These are phyloP conservation scores for Oldenlandia corymbosa DNA, from an alignment of 257 asterid genomes.

Conservation along the genomic window DNA sequence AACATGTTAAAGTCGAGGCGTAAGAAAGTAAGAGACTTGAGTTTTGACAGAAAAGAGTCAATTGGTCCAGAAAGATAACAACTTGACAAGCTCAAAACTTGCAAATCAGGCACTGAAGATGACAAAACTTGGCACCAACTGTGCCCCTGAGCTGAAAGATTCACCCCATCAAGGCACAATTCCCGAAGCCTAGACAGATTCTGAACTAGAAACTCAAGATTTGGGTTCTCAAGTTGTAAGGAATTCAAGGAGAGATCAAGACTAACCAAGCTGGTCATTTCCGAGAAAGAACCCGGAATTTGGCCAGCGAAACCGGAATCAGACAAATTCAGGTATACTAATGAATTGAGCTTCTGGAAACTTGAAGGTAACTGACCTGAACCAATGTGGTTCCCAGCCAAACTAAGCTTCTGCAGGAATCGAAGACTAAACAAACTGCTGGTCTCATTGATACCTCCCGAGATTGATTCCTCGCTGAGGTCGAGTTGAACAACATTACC, in stretches of 20 bases:
- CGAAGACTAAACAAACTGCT: constrained; percentile 17
- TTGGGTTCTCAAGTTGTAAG: constrained; percentile 18
- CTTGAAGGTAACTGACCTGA: constrained; percentile 2
- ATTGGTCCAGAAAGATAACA: too few species aligned
- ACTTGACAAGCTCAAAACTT: too few species aligned
- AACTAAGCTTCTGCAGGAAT: constrained; percentile 11
- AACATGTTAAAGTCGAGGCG: constrained; percentile 35
- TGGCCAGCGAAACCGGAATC: too few species aligned
- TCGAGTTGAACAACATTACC: constrained; percentile 41
- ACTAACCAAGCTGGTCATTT: too few species aligned
- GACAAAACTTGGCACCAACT: constrained; percentile 29
- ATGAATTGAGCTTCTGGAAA: constrained; percentile 4
- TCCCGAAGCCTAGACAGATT: constrained; percentile 26
- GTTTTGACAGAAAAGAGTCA: too few species aligned
- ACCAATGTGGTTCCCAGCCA: constrained; percentile 13
- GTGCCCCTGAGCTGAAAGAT: constrained; percentile 26
- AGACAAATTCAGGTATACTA: too few species aligned
- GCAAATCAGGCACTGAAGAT: constrained; percentile 29
- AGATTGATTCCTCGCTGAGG: constrained; percentile 40
- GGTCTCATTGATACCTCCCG: constrained; percentile 23
- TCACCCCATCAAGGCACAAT: constrained; percentile 36
- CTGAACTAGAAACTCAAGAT: constrained; percentile 18
- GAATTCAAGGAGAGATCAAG: too few species aligned
- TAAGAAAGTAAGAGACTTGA: constrained; percentile 35
- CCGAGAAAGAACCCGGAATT: too few species aligned